Evolutionary conservation across 177 flowering plant species (phyloP), one percentile per base, ranked within the genome.

Genomic region (Vitis hybrid): DNA sequence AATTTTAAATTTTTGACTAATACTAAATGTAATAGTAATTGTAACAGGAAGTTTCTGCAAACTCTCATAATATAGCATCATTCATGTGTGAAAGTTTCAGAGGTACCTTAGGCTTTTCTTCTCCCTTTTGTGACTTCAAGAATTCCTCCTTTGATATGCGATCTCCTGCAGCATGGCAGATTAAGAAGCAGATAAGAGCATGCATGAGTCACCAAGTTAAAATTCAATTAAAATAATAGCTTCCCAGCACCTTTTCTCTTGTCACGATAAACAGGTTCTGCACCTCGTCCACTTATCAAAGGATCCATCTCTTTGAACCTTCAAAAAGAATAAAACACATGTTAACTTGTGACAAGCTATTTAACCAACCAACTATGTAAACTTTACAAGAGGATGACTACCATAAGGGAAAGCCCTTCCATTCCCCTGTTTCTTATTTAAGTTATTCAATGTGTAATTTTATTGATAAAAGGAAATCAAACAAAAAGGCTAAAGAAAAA

Each of bases 71-170:
- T n/a, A 48, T 12, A 70, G 41, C 24, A 61, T 20, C 49, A 41
- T 1, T 20, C 13, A 48, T 46, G 46, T 4, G 49, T 63, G 53
- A 58, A 27, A 35, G 35, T 48, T 58, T 24, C 48, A 24, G 20
- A 48, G 48, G 6, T 84, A 94, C 98, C 98, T 94, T 91, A 4
- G 97, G 95, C 77, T 94, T 94, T 78, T 91, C 94, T 78, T 91
- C 89, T 71, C 70, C 85, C 67, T 86, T 83, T 49, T 81, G 76
- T 21, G 84, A 81, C 75, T 91, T 89, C 51, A 84, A 61, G 75
- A 72, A 80, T 67, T 90, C 97, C 1, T 89, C 97, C 86, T 90
- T 91, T 8, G 94, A 76, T 75, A 92, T 81, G 52, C 92, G 89
- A 54, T 79, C 77, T 59, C 99, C 99, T 91, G 89, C 56, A 91